phyloP scores from a whole-genome alignment of 148 eudicot genomes.

The Camellia japonica region DNA sequence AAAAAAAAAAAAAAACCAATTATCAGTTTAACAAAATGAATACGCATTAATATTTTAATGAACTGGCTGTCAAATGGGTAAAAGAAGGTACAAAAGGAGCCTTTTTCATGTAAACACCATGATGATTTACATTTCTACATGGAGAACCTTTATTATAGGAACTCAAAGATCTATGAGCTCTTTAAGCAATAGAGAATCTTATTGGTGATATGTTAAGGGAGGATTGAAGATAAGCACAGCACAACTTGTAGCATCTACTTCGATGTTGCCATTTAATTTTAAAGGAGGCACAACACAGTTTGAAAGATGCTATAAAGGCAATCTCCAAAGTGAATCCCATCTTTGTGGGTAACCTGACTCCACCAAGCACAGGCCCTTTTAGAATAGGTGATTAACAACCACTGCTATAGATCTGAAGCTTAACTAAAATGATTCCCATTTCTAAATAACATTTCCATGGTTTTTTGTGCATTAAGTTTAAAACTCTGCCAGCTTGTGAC shows the following conservation, averaged over 20 bases:
- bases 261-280: neutral
- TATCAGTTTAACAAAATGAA: neutral
- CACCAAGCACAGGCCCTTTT: neutral
- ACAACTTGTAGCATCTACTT: neutral
- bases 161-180: neutral
- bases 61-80: neutral
- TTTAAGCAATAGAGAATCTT: neutral
- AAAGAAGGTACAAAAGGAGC: neutral
- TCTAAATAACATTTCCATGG: neutral
- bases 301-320: neutral
- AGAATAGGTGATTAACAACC: neutral
- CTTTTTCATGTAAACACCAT: neutral
- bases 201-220: neutral
- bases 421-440: neutral
- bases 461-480: too few species aligned
- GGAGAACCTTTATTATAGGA: neutral
- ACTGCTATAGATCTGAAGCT: neutral
- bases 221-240: neutral
- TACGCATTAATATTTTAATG: neutral
- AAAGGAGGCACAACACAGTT: neutral
- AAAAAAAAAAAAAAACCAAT: neutral
- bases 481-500: neutral
- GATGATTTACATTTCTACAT: neutral
- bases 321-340: neutral
- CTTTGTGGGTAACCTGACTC: neutral